These are phyloP conservation scores for Cinnamomum chago DNA, from an alignment of 164 flowering plant genomes.

Conservation along the genomic window DNA sequence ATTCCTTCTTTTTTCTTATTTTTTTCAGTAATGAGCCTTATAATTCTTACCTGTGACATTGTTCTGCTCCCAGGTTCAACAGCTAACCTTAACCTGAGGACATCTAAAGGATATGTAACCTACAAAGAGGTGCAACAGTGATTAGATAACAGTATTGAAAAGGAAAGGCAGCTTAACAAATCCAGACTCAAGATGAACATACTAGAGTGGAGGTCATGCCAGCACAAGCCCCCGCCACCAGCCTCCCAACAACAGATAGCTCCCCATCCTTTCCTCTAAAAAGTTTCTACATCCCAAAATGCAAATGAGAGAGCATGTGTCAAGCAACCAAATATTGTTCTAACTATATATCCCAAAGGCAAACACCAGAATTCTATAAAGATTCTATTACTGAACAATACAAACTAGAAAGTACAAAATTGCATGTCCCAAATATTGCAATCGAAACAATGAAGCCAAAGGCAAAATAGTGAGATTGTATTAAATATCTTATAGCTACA, in stretches of 20 bases:
- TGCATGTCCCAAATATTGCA: background rate
- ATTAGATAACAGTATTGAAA: background rate
- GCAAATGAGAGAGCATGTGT: slow-evolving; percentile 6
- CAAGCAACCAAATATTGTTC: slow-evolving; percentile 1
- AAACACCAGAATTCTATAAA: background rate
- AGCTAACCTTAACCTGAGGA: slow-evolving; percentile 86
- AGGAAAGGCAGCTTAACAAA: background rate
- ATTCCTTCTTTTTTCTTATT: too few relatives aligned
- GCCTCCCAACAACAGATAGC: slow-evolving; percentile 87
- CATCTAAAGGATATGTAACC: slow-evolving; percentile 97
- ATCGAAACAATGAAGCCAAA: background rate
- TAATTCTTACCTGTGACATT: slow-evolving; percentile 68
- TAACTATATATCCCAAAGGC: background rate
- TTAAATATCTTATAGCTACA: background rate
- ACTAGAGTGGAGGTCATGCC: slow-evolving; percentile 99
- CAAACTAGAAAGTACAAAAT: background rate
- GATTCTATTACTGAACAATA: background rate
- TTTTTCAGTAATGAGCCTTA: background rate
- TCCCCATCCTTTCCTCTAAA: slow-evolving; percentile 68
- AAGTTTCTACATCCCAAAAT: slow-evolving; percentile 51
- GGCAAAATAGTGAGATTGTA: background rate
- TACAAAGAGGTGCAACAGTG: slow-evolving; percentile 14
- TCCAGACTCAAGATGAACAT: slow-evolving; percentile 21
- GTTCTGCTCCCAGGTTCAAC: slow-evolving; percentile 84
- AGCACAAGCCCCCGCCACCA: slow-evolving; percentile 97